phyloP scores from a whole-genome alignment of 371 early-diverging fungal species.

The Syncephalastrum racemosum region DNA sequence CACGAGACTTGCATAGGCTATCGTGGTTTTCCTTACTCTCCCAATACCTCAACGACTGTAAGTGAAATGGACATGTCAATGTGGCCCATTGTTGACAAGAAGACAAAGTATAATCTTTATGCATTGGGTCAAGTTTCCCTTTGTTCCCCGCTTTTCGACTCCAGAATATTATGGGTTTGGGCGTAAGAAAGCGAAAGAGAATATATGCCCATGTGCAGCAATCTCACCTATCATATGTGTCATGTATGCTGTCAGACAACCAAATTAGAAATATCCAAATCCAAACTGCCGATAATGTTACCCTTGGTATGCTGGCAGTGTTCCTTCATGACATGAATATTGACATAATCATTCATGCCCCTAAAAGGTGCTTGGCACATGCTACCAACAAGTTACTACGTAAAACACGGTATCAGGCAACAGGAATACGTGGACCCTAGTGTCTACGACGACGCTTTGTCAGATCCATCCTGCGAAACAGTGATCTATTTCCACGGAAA shows the following conservation, averaged over 20 bases:
- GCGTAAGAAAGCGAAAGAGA: conserved; percentile 23
- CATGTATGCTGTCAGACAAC: conserved; percentile 25
- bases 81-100: conserved; percentile 1
- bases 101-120: conserved; percentile 34
- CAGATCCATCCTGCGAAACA: conserved; percentile 28
- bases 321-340: background rate
- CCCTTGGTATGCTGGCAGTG: conserved; percentile 27
- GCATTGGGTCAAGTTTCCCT: conserved; percentile 37
- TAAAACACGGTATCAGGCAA: conserved; percentile 19
- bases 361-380: conserved; percentile 46
- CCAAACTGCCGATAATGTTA: conserved; percentile 37
- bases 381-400: conserved; percentile 33
- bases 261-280: conserved; percentile 34
- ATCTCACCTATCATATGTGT: background rate
- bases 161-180: conserved; percentile 49
- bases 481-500: conserved; percentile 51
- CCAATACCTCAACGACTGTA: conserved; percentile 42
- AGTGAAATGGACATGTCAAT: background rate
- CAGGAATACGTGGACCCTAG: conserved; percentile 11
- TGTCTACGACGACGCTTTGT: conserved; percentile 29
- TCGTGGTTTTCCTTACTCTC: conserved; percentile 27
- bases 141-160: conserved; percentile 20
- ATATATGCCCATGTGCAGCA: background rate
- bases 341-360: too few relatives aligned
- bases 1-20: conserved; percentile 16